phyloP scores from a whole-genome alignment of 2,329 filamentous ascomycete species.

The Cladosporium austrohemisphaericum region DNA sequence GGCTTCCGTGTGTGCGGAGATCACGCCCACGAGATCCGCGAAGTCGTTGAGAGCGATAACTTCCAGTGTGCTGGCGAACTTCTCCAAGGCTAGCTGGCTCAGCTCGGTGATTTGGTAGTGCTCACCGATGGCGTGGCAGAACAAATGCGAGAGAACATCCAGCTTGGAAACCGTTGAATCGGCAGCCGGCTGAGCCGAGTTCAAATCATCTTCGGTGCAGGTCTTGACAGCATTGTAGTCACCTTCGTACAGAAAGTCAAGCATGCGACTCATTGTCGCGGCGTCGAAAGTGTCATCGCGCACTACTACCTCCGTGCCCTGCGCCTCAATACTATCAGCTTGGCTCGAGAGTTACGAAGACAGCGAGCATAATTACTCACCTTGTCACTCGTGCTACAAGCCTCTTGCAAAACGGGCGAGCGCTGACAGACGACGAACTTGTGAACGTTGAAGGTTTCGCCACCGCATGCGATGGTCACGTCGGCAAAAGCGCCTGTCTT shows the following conservation, averaged over 20 bases:
- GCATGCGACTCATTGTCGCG: constrained; percentile 17
- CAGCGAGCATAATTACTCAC: not conserved
- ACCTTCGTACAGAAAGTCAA: constrained; percentile 20
- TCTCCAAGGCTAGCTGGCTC: not conserved
- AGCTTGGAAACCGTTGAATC: too few species aligned
- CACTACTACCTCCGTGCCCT: constrained; percentile 11
- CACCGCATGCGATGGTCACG: constrained; percentile 18
- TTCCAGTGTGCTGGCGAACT: not conserved
- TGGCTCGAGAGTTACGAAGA: not conserved
- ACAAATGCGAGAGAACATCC: not conserved
- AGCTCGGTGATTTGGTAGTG: not conserved
- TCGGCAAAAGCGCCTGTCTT: constrained; percentile 8
- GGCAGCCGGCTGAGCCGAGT: too few species aligned
- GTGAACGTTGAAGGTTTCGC: constrained; percentile 16
- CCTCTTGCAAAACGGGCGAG: constrained; percentile 12
- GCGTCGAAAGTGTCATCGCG: constrained; percentile 16
- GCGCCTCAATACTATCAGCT: constrained; percentile 4
- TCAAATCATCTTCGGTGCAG: not conserved
- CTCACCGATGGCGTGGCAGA: not conserved
- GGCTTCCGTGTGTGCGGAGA: not conserved
- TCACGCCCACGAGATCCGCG: not conserved
- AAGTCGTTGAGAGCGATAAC: not conserved
- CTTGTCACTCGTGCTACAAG: not conserved
- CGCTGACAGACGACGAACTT: constrained; percentile 17
- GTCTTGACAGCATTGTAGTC: constrained; percentile 18